Base-by-base conservation (phyloP, 352 stramenopile genomes). In the Globisporangium iwayamae region DNA sequence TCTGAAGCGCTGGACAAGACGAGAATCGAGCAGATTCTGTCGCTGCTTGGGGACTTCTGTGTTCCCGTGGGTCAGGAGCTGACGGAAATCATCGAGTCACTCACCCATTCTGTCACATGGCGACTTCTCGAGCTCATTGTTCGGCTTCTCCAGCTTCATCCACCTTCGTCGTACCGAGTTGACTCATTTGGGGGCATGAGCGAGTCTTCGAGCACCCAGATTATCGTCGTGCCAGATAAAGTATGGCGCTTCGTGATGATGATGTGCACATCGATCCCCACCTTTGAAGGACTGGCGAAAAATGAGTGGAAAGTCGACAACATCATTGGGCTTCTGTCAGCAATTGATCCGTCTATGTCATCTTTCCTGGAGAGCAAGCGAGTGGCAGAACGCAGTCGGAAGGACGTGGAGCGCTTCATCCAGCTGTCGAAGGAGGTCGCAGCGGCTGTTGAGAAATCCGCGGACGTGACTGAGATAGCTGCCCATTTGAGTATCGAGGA, bases 161-260 rank as follows among this genome's bases (percentile, higher is more conserved):
- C 76, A 14, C 50, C 78, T 18, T 68, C 66, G 22, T 58, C 55
- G 16, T 85, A 79, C 63, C 38, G 43, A 7, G 66, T 81, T 63
- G 25, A 38, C 3, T 32, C 56, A 14, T 22, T 20, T 47, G 48
- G 60, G 47, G 36, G 41, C 53, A 56, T 56, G 9, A 36, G 32
- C 38, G 51, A 50, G 46, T 41, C 51, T 38, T n/a, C 38, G 10
- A 46, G n/a, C 14, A 32, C 50, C 25, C 45, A 50, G n/a, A 43
- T 43, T 28, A 74, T 85, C 57, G 3, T 48, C 11, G 54, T 87
- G 8, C 75, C 78, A n/a, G 30, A 38, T 7, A 2, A 38, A 14
- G 52, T 84, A n/a, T 87, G 78, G 78, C 43, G 74, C 55, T 67
- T 75, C 41, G 62, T 84, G 7, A 75, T 74, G 7, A 75, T 74